These are phyloP conservation scores for Leccinellum luteum DNA, from an alignment of 768 basidiomycete species.

Conservation along the genomic window DNA sequence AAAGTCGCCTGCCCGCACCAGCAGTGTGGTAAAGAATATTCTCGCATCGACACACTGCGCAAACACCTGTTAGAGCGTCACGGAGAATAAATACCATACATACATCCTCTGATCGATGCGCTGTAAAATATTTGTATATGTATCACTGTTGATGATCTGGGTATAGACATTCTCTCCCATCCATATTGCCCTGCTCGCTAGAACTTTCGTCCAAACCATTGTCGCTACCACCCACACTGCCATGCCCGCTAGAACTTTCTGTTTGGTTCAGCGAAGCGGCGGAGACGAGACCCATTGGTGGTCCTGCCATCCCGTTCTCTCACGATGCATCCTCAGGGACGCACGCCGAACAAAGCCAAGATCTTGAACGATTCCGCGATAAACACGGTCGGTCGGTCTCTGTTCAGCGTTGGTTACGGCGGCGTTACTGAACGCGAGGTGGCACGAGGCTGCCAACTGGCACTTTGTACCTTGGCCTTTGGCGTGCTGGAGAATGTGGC, in stretches of 20 bases:
- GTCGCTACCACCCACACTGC: not conserved
- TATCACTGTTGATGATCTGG: too few species aligned
- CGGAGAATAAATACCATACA: too few species aligned
- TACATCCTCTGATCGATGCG: too few species aligned
- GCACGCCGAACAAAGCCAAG: not conserved
- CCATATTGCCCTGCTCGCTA: too few species aligned
- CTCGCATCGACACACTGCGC: too few species aligned
- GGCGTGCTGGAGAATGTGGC: not conserved
- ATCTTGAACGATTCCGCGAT: not conserved
- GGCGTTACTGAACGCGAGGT: not conserved
- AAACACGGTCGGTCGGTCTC: not conserved
- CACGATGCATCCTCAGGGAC: not conserved
- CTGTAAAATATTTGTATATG: too few species aligned
- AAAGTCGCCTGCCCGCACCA: too few species aligned
- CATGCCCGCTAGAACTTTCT: not conserved
- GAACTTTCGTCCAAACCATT: too few species aligned
- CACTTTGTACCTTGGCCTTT: not conserved
- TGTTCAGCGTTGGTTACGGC: not conserved
- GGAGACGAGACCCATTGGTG: not conserved
- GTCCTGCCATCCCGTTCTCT: not conserved
- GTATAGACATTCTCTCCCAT: too few species aligned
- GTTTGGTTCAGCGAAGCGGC: not conserved
- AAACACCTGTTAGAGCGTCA: too few species aligned
- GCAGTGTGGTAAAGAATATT: too few species aligned
- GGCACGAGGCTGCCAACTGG: not conserved